A percentile compares a stretch with the other conserved stretches of the same genome.
These are phyloP conservation scores for Phlyctochytrium planicorne DNA, from an alignment of 192 early-diverging fungal genomes.

Conservation along the genomic window DNA sequence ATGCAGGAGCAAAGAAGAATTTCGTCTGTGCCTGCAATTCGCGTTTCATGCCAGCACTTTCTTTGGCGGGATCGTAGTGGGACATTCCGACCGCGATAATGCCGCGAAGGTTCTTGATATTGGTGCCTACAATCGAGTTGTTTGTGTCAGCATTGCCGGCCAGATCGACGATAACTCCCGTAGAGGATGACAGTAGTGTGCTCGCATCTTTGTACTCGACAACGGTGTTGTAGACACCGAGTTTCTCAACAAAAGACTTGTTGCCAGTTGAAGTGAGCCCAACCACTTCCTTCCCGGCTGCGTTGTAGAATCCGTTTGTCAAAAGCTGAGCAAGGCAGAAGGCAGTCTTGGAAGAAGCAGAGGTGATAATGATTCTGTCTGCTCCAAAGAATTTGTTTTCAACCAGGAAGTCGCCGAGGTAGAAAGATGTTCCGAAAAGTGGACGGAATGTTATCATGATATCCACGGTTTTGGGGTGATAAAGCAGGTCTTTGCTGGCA, in stretches of 20 bases:
- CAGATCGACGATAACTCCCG: slow-evolving; percentile 38
- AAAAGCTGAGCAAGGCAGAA: slow-evolving; percentile 40
- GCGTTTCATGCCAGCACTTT: not conserved
- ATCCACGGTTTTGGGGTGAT: slow-evolving; percentile 24
- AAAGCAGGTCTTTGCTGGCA: slow-evolving; percentile 35
- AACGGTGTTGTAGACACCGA: slow-evolving; percentile 39
- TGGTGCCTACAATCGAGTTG: slow-evolving; percentile 1
- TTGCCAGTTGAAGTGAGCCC: slow-evolving; percentile 37
- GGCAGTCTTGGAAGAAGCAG: slow-evolving; percentile 39
- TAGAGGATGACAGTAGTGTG: not conserved
- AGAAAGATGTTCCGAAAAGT: slow-evolving; percentile 42
- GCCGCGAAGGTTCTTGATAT: slow-evolving; percentile 10
- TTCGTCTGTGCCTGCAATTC: slow-evolving; percentile 12
- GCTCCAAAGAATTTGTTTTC: slow-evolving; percentile 31
- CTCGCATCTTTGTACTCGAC: slow-evolving; percentile 29
- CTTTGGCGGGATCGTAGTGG: slow-evolving; percentile 8
- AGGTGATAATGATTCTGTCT: slow-evolving; percentile 30
- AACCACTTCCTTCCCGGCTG: slow-evolving; percentile 17
- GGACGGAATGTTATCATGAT: slow-evolving; percentile 42
- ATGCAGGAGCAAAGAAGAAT: slow-evolving; percentile 39
- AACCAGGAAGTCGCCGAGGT: slow-evolving; percentile 32
- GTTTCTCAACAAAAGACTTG: slow-evolving; percentile 22
- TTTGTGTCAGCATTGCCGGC: slow-evolving; percentile 21
- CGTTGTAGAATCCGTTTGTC: not conserved
- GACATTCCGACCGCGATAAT: slow-evolving; percentile 35